Conservation (phyloP, 2,329 filamentous ascomycete species). For the Pseudovirgaria hyperparasitica region DNA sequence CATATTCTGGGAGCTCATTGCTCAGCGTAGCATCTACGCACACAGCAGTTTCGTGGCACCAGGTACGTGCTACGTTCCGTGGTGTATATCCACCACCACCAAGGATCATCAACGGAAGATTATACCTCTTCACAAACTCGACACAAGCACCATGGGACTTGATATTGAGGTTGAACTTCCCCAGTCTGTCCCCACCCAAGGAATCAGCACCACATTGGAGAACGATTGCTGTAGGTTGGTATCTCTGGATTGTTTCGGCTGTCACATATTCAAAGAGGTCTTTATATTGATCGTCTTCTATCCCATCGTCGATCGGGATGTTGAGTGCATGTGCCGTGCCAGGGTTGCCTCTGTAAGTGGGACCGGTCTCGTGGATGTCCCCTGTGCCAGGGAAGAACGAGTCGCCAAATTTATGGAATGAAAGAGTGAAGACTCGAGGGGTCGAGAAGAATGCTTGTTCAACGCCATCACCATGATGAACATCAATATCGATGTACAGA, state of each 20-base stretch:
- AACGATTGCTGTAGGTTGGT: constrained; percentile 82
- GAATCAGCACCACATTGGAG: constrained; percentile 94
- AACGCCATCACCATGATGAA: constrained; percentile 83
- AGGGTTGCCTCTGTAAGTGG: constrained; percentile 68
- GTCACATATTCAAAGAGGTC: constrained; percentile 75
- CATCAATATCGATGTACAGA: constrained; percentile 88
- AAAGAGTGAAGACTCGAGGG: constrained; percentile 82
- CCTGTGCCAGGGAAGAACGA: constrained; percentile 86
- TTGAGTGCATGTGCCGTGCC: constrained; percentile 86
- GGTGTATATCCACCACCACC: constrained; percentile 95
- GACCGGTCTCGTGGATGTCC: constrained; percentile 74
- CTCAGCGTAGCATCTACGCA: constrained; percentile 64
- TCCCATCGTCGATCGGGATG: constrained; percentile 79
- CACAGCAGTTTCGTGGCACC: constrained; percentile 92
- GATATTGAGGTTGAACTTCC: constrained; percentile 94
- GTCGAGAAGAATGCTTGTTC: constrained; percentile 86
- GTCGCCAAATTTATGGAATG: constrained; percentile 93
- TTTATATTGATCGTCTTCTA: constrained; percentile 81
- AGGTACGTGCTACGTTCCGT: constrained; percentile 88
- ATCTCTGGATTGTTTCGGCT: constrained; percentile 63
- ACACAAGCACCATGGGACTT: constrained; percentile 88
- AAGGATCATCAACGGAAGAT: constrained; percentile 74
- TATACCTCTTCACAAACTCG: constrained; percentile 69
- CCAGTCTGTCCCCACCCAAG: constrained; percentile 81
- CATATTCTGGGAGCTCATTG: constrained; percentile 62